phyloP scores from a whole-genome alignment of 2,329 filamentous ascomycete species.

The Pestalotiopsis sp. region DNA sequence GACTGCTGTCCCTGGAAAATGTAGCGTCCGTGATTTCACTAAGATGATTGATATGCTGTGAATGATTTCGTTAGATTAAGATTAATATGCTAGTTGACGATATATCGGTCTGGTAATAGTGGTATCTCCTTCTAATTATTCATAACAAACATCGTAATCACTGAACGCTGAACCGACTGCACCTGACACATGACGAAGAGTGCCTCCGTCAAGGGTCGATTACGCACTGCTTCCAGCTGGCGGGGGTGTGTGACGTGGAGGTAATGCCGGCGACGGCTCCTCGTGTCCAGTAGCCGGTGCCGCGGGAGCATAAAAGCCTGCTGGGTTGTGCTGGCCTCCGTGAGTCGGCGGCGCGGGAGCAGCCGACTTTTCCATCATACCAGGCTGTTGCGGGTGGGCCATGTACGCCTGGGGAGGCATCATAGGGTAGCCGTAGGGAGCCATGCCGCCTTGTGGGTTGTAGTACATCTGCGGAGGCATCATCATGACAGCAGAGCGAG shows the following conservation, averaged over 20 bases:
- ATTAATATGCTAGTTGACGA: no score
- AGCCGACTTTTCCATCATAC: neutral
- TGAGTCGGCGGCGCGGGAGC: neutral
- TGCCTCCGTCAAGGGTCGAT: neutral
- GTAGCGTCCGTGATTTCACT: no score
- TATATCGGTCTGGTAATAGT: no score
- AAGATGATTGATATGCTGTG: no score
- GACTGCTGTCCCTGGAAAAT: no score
- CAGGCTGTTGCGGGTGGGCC: neutral
- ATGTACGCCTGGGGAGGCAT: conserved; percentile 8
- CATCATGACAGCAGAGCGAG: conserved; percentile 6
- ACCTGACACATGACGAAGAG: neutral
- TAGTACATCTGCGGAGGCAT: conserved; percentile 6
- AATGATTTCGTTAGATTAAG: no score
- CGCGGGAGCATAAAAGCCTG: conserved; percentile 9
- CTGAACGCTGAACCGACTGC: neutral
- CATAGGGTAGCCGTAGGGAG: conserved; percentile 10
- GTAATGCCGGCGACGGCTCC: neutral
- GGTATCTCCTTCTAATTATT: neutral
- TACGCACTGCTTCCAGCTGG: neutral
- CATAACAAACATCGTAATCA: neutral
- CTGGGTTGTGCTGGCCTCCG: neutral
- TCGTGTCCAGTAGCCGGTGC: neutral
- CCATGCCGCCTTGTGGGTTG: conserved; percentile 3
- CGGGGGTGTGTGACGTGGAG: neutral